Evolutionary conservation across 164 flowering plant species (phyloP).

Genomic region (Platanus orientalis): DNA sequence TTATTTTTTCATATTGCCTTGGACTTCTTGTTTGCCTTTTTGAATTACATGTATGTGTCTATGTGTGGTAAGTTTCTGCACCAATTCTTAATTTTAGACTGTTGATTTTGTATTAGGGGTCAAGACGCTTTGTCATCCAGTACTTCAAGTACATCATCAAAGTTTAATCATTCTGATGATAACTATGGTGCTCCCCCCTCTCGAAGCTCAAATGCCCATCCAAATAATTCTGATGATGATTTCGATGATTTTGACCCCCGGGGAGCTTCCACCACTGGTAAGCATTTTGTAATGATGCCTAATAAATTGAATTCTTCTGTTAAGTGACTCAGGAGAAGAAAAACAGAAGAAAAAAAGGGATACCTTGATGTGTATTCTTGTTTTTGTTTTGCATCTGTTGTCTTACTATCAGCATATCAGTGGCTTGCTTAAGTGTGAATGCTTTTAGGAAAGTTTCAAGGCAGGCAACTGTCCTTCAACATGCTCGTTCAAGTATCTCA

Average conservation of each 20-base stretch:
- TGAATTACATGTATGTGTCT: too few relatives aligned
- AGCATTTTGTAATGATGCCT: slow-evolving; percentile 19
- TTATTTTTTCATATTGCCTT: too few relatives aligned
- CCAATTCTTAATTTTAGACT: slow-evolving; percentile 2
- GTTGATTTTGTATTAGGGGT: slow-evolving; percentile 38
- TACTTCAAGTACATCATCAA: slow-evolving; percentile 32
- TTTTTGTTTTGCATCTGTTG: neutral
- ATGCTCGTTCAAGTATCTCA: neutral
- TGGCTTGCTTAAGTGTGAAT: neutral
- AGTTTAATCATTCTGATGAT: slow-evolving; percentile 27
- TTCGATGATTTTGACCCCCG: slow-evolving; percentile 97
- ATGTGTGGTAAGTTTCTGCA: neutral
- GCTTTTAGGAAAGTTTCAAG: neutral
- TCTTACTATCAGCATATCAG: neutral
- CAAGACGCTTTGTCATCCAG: slow-evolving; percentile 29
- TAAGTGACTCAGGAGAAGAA: neutral
- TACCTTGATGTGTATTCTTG: neutral
- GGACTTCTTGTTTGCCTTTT: too few relatives aligned
- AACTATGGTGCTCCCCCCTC: slow-evolving; percentile 34
- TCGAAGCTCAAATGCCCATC: slow-evolving; percentile 40
- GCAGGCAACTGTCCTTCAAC: neutral
- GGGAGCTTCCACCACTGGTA: slow-evolving; percentile 71
- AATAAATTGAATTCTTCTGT: neutral
- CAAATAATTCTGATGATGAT: slow-evolving; percentile 59
- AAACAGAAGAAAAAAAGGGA: too few relatives aligned